Conservation (phyloP, 2,329 filamentous ascomycete species). For the Talaromyces sp. region DNA sequence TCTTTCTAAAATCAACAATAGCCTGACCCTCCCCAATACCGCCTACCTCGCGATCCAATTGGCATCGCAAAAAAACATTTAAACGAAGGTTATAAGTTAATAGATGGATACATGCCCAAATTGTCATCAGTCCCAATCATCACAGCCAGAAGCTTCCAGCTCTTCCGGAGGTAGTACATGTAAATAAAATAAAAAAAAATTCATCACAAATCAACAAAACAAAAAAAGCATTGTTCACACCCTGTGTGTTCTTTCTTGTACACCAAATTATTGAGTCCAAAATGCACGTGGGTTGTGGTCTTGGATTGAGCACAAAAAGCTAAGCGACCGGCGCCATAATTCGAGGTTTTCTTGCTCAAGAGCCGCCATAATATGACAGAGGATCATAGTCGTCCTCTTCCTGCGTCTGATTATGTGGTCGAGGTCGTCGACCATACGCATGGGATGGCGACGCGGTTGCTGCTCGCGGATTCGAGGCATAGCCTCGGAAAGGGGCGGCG, state of each 20-base stretch:
- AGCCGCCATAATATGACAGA: constrained; percentile 9
- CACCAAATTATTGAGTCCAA: neutral
- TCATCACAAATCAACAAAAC: neutral
- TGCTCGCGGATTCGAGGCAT: constrained; percentile 5
- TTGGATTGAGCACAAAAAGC: neutral
- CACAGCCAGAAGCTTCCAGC: neutral
- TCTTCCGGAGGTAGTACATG: neutral
- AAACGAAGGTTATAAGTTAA: neutral
- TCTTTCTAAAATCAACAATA: too few species aligned
- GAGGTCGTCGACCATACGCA: constrained; percentile 1
- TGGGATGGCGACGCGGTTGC: constrained; percentile 10
- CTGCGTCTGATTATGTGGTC: neutral
- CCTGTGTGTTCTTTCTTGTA: too few species aligned
- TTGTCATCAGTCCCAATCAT: neutral
- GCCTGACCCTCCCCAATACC: too few species aligned
- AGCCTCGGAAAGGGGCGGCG: neutral
- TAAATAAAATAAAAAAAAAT: neutral
- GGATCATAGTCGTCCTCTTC: constrained; percentile 11
- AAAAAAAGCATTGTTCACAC: neutral
- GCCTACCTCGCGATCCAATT: too few species aligned
- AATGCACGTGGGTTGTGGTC: neutral
- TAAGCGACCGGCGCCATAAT: neutral
- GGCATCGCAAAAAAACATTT: too few species aligned
- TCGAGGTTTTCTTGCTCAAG: neutral
- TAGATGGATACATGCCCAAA: neutral